These are phyloP conservation scores for Coniella lustricola DNA, from an alignment of 2,329 filamentous ascomycete genomes.

Conservation along the genomic window DNA sequence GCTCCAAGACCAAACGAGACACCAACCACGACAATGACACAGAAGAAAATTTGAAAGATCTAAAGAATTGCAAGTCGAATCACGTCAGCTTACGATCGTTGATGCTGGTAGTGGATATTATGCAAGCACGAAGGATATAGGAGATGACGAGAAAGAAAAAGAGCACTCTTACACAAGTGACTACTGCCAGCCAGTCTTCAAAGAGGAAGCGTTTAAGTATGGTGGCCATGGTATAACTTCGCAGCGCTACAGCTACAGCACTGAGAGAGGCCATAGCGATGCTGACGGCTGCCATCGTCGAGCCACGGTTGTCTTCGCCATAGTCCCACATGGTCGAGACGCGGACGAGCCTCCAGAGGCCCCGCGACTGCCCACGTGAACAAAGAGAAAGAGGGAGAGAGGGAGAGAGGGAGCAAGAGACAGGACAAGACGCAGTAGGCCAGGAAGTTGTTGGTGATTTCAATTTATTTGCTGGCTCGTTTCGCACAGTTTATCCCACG, in stretches of 20 bases:
- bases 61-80: background rate
- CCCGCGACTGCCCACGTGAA: background rate
- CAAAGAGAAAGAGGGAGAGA: background rate
- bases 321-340: conserved; percentile 13
- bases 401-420: background rate
- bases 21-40: conserved; percentile 7
- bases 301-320: conserved; percentile 13
- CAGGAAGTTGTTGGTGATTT: too few species aligned
- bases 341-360: background rate
- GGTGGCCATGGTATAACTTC: conserved; percentile 13
- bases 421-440: background rate
- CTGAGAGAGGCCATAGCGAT: conserved; percentile 12
- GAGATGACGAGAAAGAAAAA: too few species aligned
- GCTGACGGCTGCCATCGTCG: conserved; percentile 9
- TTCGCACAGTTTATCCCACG: too few species aligned
- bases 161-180: conserved; percentile 10
- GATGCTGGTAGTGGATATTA: background rate
- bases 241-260: conserved; percentile 10
- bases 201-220: conserved; percentile 15
- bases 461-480: too few species aligned
- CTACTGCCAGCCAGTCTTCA: conserved; percentile 15
- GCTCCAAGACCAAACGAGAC: conserved; percentile 13
- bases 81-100: background rate
- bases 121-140: too few species aligned
- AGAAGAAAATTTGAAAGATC: conserved; percentile 12